Conservation (phyloP, 768 basidiomycete species). For the Suillus weaverae region DNA sequence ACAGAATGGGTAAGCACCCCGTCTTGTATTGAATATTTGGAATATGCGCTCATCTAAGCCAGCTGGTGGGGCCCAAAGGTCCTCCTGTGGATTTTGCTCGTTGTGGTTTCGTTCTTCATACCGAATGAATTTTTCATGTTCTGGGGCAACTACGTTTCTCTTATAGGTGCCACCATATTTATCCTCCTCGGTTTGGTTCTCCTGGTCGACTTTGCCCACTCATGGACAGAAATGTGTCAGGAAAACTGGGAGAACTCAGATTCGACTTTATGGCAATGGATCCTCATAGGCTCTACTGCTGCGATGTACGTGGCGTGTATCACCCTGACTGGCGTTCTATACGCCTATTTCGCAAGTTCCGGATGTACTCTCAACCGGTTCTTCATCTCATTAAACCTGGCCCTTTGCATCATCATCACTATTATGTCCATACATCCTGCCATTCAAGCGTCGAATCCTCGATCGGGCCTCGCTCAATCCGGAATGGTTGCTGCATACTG, state of each 20-base stretch:
- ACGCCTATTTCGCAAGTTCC: conserved; percentile 85
- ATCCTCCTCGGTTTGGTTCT: conserved; percentile 97
- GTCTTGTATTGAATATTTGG: conserved; percentile 4
- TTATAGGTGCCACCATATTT: conserved; percentile 92
- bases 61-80: conserved; percentile 99
- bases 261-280: conserved; percentile 94
- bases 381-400: conserved; percentile 94
- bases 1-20: conserved; percentile 82
- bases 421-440: conserved; percentile 79
- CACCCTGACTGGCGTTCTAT: conserved; percentile 84
- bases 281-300: conserved; percentile 91
- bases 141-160: conserved; percentile 91
- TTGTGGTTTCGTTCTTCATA: conserved; percentile 86
- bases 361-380: conserved; percentile 93
- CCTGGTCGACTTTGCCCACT: conserved; percentile 97
- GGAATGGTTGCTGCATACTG: conserved; percentile 98
- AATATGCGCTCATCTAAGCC: conserved; percentile 18
- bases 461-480: conserved; percentile 92
- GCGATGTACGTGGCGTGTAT: conserved; percentile 83
- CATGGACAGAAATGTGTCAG: conserved; percentile 96
- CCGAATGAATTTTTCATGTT: conserved; percentile 98
- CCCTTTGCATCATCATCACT: conserved; percentile 76
- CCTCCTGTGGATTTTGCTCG: conserved; percentile 81
- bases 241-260: conserved; percentile 91
- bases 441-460: conserved; percentile 90